Conservation (phyloP, 2,329 filamentous ascomycete genomes). For the Colletotrichum godetiae region DNA sequence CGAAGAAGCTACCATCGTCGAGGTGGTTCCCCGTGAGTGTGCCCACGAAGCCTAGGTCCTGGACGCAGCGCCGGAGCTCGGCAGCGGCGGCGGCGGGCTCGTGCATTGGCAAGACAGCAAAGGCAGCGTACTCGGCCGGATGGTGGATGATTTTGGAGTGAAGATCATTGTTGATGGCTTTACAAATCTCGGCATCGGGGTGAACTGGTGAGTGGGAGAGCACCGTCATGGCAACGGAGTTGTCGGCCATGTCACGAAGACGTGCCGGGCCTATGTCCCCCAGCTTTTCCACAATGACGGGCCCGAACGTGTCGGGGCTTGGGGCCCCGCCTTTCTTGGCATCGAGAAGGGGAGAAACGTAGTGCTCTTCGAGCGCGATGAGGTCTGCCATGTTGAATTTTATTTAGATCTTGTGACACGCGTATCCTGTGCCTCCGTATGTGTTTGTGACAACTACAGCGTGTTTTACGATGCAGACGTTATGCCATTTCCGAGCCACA, state of each 20-base stretch:
- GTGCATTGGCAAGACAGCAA: background rate
- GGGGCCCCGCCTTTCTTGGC: background rate
- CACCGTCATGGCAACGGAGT: constrained; percentile 13
- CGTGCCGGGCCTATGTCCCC: constrained; percentile 1
- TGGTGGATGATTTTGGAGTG: constrained; percentile 3
- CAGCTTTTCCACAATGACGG: constrained; percentile 9
- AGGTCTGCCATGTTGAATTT: background rate
- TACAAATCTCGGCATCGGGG: background rate
- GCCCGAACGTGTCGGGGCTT: background rate
- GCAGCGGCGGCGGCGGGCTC: constrained; percentile 42
- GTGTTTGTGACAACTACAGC: background rate
- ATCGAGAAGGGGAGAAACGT: constrained; percentile 4
- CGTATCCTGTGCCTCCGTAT: background rate
- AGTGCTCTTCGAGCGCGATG: constrained; percentile 25
- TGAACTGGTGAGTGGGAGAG: constrained; percentile 7
- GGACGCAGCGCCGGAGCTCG: constrained; percentile 45
- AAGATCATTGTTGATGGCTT: constrained; percentile 21
- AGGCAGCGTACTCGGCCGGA: constrained; percentile 47
- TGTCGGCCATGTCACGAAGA: constrained; percentile 7
- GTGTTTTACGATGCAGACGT: background rate
- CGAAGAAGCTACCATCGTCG: constrained; percentile 43
- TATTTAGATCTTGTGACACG: no score
- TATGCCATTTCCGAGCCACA: background rate
- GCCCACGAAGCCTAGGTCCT: constrained; percentile 46
- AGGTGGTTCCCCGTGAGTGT: constrained; percentile 41